Conservation (phyloP, 1,139 yeast species). For the Suhomyces bolitotheri region DNA sequence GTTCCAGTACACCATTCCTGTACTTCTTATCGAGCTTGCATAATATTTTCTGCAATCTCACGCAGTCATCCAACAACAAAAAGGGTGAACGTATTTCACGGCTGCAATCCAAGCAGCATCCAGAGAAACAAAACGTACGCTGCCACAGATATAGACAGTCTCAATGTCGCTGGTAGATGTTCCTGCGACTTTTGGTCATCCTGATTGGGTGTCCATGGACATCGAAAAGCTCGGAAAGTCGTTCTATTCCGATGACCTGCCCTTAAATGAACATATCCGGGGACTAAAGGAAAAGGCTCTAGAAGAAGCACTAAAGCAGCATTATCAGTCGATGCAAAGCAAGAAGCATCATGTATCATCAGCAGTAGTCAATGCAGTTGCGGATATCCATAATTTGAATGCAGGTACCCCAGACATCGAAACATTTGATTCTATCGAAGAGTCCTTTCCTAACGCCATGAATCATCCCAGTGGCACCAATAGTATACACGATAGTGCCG, state of each 20-base stretch:
- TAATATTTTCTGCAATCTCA: constrained; percentile 1
- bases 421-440: too few relatives aligned
- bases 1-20: too few relatives aligned
- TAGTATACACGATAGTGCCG: too few relatives aligned
- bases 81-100: constrained; percentile 4
- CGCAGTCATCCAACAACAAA: constrained; percentile 5
- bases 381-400: too few relatives aligned
- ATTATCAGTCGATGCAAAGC: background rate
- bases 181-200: constrained; percentile 20
- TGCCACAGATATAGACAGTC: background rate
- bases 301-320: constrained; percentile 32
- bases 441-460: too few relatives aligned
- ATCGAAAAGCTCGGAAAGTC: constrained; percentile 49
- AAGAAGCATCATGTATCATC: too few relatives aligned
- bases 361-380: too few relatives aligned
- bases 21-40: too few relatives aligned
- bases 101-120: constrained; percentile 4
- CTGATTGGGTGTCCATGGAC: constrained; percentile 55
- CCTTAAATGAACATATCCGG: constrained; percentile 41
- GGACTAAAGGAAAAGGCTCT: constrained; percentile 43
- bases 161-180: constrained; percentile 8
- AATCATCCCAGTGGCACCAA: too few relatives aligned
- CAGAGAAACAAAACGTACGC: too few relatives aligned
- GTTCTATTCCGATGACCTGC: constrained; percentile 43
- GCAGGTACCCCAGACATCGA: too few relatives aligned